phyloP scores from a whole-genome alignment of 441 rosid species.

The Gossypium trilobum region DNA sequence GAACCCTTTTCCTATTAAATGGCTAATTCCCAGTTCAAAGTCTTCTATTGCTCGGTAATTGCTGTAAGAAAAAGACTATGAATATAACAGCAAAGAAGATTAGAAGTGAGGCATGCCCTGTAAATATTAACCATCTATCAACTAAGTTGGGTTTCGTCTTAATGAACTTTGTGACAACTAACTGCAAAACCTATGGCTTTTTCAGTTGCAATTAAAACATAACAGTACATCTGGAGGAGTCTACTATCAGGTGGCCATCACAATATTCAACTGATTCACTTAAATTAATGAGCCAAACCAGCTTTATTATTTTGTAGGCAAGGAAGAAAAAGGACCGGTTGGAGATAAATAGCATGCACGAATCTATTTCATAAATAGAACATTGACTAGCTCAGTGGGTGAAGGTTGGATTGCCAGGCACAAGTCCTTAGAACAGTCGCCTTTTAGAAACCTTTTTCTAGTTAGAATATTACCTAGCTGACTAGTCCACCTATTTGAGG shows the following conservation, averaged over 20 bases:
- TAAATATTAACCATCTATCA: neutral
- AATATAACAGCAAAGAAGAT: neutral
- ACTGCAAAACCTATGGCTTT: neutral
- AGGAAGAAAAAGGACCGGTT: neutral
- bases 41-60: conserved; percentile 5
- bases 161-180: neutral
- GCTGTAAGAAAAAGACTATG: neutral
- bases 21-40: neutral
- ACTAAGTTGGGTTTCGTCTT: neutral
- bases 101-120: neutral
- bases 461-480: neutral
- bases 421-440: neutral
- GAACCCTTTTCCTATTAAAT: neutral
- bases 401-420: neutral
- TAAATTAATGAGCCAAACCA: neutral
- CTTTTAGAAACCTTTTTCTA: neutral
- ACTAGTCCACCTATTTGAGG: neutral
- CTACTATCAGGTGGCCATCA: neutral
- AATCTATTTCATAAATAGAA: neutral
- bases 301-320: neutral
- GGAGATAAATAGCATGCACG: neutral
- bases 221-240: neutral
- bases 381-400: neutral
- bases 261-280: neutral
- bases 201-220: neutral